Base-by-base conservation (phyloP, 2,329 filamentous ascomycete species). In the Alternaria sp. region DNA sequence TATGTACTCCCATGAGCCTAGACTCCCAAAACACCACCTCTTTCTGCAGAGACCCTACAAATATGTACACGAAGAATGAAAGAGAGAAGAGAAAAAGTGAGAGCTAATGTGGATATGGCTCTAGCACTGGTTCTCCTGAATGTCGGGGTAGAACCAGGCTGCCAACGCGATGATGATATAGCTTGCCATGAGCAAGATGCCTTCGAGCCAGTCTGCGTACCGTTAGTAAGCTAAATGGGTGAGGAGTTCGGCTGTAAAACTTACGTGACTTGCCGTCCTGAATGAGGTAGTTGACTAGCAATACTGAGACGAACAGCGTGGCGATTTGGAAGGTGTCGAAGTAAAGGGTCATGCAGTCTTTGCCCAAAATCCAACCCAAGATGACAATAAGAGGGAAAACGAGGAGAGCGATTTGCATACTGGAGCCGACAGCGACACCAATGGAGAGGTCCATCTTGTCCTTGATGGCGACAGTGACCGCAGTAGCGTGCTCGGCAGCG, bases 321-420 rank as follows among this genome's bases (percentile, higher is more conserved):
- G 84, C 90, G 14, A 97, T 89, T 80, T 97, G 92, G 82, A 97
- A 97, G 1, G 89, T 89, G 73, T 96, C 92, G 75, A 97, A 95
- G 76, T 90, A 90, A 5, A 96, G 85, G 20, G 89, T 92, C 92
- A 91, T 89, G 38, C 83, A 80, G 51, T 86, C 81, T 18, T 86
- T 82, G 54, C 85, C 85, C 53, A 86, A 81, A 57, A 84, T 84
- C 87, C 87, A 89, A 54, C 86, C 87, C 53, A 89, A 81, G 41
- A 89, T 81, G 22, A 89, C 84, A 67, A 86, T 82, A 42, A 89
- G 73, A 2, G 87, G 87, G 54, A 89, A 79, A 32, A 89, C 86
- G 30, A 89, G 78, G 22, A 89, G 79, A 0, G 87, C 87, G 68
- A 89, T 89, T 72, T 89, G 87, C 82, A 89, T 87, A 65, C 84